These are phyloP conservation scores for Curvularia sp. DNA, from an alignment of 2,329 filamentous ascomycete genomes.

Conservation along the genomic window DNA sequence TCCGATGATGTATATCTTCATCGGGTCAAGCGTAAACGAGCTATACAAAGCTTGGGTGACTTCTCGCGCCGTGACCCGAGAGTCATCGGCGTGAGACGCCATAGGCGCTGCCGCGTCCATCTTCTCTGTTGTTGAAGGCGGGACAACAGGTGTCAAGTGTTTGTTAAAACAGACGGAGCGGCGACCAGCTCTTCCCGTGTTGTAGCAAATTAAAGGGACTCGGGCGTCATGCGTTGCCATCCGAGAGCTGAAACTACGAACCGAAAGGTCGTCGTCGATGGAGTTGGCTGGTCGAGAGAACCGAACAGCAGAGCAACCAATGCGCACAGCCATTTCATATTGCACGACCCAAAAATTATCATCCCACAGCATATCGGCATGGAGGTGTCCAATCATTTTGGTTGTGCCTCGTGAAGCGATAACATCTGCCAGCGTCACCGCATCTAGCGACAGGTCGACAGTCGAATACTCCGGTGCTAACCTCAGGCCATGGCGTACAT, in stretches of 20 bases:
- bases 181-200: slow-evolving; percentile 68
- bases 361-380: slow-evolving; percentile 62
- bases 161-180: slow-evolving; percentile 72
- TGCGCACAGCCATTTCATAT: slow-evolving; percentile 64
- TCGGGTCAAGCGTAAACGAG: slow-evolving; percentile 70
- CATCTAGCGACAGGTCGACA: slow-evolving; percentile 66
- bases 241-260: slow-evolving; percentile 63
- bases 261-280: slow-evolving; percentile 69
- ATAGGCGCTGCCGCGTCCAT: slow-evolving; percentile 9
- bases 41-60: slow-evolving; percentile 71
- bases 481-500: slow-evolving; percentile 66
- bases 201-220: slow-evolving; percentile 68
- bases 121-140: slow-evolving; percentile 54
- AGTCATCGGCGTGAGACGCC: slow-evolving; percentile 48
- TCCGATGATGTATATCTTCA: slow-evolving; percentile 78
- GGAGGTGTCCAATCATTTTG: slow-evolving; percentile 67
- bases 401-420: slow-evolving; percentile 62
- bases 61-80: slow-evolving; percentile 66
- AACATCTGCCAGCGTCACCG: slow-evolving; percentile 60
- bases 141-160: slow-evolving; percentile 67
- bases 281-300: slow-evolving; percentile 65
- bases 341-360: slow-evolving; percentile 62
- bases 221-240: slow-evolving; percentile 55
- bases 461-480: slow-evolving; percentile 67
- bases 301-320: slow-evolving; percentile 69